phyloP scores from a whole-genome alignment of 2,329 filamentous ascomycete genomes.

The Penicillium sp. region DNA sequence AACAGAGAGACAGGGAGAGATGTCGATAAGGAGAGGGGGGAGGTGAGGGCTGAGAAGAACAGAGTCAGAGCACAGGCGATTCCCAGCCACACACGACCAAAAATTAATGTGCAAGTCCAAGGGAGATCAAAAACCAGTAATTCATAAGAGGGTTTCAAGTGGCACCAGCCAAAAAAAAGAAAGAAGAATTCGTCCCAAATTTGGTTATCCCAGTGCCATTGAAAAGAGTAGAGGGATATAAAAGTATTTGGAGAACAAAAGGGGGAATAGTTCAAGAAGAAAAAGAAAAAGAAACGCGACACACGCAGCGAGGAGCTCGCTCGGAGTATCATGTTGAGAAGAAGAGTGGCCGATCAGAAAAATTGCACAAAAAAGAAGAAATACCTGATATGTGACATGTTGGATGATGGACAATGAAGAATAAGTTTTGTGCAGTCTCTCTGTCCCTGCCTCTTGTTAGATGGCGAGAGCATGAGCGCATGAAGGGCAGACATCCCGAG shows the following conservation, averaged over 20 bases:
- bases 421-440: constrained; percentile 28
- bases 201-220: constrained; percentile 23
- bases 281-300: constrained; percentile 22
- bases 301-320: constrained; percentile 15
- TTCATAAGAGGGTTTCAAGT: constrained; percentile 14
- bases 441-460: constrained; percentile 4
- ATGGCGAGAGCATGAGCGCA: constrained; percentile 2
- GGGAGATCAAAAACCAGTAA: constrained; percentile 19
- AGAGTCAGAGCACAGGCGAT: constrained; percentile 15
- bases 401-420: constrained; percentile 27
- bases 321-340: constrained; percentile 25
- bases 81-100: constrained; percentile 22
- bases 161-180: constrained; percentile 11
- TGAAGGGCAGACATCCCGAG: not conserved
- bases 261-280: constrained; percentile 37
- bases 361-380: constrained; percentile 25
- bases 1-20: constrained; percentile 7
- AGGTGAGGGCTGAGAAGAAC: constrained; percentile 13
- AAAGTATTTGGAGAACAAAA: constrained; percentile 31
- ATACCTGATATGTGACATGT: constrained; percentile 29
- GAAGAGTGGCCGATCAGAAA: constrained; percentile 24
- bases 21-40: constrained; percentile 6
- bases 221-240: constrained; percentile 17
- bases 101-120: constrained; percentile 20
- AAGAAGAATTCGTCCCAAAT: constrained; percentile 22